phyloP scores from a whole-genome alignment of 1,139 yeast species.

The Suhomyces chickasaworum region DNA sequence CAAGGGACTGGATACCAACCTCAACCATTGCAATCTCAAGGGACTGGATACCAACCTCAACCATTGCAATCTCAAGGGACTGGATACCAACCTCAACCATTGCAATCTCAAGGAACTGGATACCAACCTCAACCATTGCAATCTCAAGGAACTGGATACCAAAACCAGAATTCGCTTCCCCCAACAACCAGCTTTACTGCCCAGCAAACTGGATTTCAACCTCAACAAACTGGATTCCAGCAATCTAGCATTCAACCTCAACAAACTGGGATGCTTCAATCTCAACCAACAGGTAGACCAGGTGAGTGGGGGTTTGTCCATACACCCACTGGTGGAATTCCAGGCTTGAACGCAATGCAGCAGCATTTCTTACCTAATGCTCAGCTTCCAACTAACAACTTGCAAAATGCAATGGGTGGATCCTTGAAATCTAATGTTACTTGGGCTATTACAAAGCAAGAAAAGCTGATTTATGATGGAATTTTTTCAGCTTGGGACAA shows the following conservation, averaged over 20 bases:
- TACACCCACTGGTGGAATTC: conserved; percentile 71
- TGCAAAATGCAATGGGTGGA: conserved; percentile 57
- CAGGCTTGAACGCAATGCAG: conserved; percentile 75
- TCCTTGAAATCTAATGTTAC: conserved; percentile 51
- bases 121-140: conserved; percentile 11
- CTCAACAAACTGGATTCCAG: conserved; percentile 40
- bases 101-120: conserved; percentile 35
- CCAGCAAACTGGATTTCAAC: conserved; percentile 32
- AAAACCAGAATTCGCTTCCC: conserved; percentile 20
- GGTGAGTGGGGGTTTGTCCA: conserved; percentile 85
- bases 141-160: conserved; percentile 38
- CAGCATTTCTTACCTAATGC: conserved; percentile 73
- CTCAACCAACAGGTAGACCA: conserved; percentile 71
- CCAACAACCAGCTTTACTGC: conserved; percentile 18
- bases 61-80: conserved; percentile 29
- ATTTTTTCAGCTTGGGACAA: conserved; percentile 89
- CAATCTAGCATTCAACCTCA: conserved; percentile 50
- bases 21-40: conserved; percentile 25
- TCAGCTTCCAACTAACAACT: conserved; percentile 42
- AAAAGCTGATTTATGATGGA: conserved; percentile 82
- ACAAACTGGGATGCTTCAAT: conserved; percentile 46
- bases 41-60: conserved; percentile 25
- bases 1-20: conserved; percentile 31
- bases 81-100: conserved; percentile 27
- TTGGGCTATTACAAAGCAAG: conserved; percentile 84